phyloP scores from a whole-genome alignment of 2,329 filamentous ascomycete genomes.

The Dactylellina sp. region DNA sequence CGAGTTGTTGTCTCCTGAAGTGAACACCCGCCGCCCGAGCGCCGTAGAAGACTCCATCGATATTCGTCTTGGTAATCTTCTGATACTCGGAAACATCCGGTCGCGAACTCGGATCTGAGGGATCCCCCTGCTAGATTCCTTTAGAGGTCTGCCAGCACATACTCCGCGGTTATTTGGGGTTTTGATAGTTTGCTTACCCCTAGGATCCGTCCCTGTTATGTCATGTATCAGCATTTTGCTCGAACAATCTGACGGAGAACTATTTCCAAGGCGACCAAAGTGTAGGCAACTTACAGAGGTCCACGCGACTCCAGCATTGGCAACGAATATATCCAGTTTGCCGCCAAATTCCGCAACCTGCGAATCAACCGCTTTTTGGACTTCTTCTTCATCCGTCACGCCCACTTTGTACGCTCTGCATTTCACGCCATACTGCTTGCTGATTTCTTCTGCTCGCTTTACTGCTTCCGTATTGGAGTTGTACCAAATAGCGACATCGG shows the following conservation, averaged over 20 bases:
- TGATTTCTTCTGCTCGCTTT: slow-evolving; percentile 73
- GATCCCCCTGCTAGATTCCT: slow-evolving; percentile 14
- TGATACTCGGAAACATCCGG: slow-evolving; percentile 67
- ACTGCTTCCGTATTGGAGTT: slow-evolving; percentile 76
- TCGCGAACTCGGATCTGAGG: slow-evolving; percentile 15
- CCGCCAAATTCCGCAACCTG: slow-evolving; percentile 76
- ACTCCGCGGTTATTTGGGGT: neutral
- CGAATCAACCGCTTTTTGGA: slow-evolving; percentile 68
- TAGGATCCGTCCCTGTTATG: slow-evolving; percentile 42
- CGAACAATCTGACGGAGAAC: neutral
- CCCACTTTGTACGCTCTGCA: slow-evolving; percentile 75
- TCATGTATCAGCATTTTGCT: slow-evolving; percentile 18
- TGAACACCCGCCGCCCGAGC: slow-evolving; percentile 76
- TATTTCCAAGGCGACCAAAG: neutral
- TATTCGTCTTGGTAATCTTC: slow-evolving; percentile 76
- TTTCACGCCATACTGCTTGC: slow-evolving; percentile 75
- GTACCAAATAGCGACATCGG: slow-evolving; percentile 79
- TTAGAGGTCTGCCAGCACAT: too few species aligned
- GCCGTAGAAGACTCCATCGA: slow-evolving; percentile 83
- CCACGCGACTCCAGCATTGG: slow-evolving; percentile 80
- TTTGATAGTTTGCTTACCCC: slow-evolving; percentile 24
- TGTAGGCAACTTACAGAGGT: slow-evolving; percentile 62
- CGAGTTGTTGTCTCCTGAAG: slow-evolving; percentile 75
- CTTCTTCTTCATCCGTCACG: slow-evolving; percentile 69
- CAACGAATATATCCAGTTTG: slow-evolving; percentile 80